phyloP scores from a whole-genome alignment of 495 filamentous ascomycete genomes.

The Lophiostoma macrostomum region DNA sequence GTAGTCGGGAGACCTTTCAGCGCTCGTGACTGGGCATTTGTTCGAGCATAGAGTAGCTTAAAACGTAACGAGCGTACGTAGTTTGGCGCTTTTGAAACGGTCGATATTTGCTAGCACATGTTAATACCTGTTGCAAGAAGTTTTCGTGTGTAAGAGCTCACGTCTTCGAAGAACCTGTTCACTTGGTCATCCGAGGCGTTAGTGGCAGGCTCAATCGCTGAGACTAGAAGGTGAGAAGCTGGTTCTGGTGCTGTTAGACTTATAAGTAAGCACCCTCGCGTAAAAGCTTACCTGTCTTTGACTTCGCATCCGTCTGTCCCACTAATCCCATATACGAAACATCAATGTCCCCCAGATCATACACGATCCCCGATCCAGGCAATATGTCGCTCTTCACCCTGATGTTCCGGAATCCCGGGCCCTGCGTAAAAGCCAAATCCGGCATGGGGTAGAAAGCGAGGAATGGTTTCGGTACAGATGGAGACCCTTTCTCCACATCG shows the following conservation, averaged over 20 bases:
- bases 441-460: constrained; percentile 37
- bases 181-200: constrained; percentile 23
- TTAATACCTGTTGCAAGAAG: background rate
- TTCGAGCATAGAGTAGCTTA: constrained; percentile 22
- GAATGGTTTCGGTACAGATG: constrained; percentile 24
- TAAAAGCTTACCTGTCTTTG: constrained; percentile 17
- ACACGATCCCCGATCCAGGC: constrained; percentile 24
- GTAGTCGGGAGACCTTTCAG: constrained; percentile 30
- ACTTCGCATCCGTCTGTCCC: constrained; percentile 24
- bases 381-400: constrained; percentile 34
- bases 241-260: constrained; percentile 5
- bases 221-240: constrained; percentile 19
- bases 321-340: constrained; percentile 27
- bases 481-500: constrained; percentile 20
- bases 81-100: constrained; percentile 17
- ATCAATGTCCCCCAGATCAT: constrained; percentile 35
- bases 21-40: constrained; percentile 27
- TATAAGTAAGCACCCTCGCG: background rate
- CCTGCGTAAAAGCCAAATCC: constrained; percentile 34
- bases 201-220: constrained; percentile 26
- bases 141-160: background rate
- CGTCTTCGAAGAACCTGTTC: constrained; percentile 30
- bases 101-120: constrained; percentile 20
- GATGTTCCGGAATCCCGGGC: constrained; percentile 36
- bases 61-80: constrained; percentile 32